phyloP scores from a whole-genome alignment of 139 green algal species.

The Eudorina sp. region DNA sequence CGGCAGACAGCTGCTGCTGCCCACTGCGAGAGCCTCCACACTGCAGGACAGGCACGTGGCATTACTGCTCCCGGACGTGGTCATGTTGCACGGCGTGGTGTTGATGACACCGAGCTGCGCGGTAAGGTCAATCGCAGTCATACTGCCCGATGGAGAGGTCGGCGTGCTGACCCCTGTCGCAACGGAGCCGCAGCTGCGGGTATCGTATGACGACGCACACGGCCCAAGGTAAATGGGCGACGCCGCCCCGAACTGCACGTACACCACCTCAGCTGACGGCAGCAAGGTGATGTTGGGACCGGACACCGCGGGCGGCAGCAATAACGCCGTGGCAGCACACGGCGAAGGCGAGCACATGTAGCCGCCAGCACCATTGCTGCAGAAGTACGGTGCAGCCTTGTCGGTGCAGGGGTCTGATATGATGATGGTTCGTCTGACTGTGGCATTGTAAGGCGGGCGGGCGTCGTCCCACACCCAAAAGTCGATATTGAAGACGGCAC shows the following conservation, averaged over 20 bases:
- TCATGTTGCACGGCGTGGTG: slow-evolving; percentile 33
- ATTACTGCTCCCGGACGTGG: not conserved
- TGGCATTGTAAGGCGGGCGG: slow-evolving; percentile 54
- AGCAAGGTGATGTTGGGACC: slow-evolving; percentile 29
- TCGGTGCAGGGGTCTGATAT: slow-evolving; percentile 46
- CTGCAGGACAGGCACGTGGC: slow-evolving; percentile 22
- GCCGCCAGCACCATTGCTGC: slow-evolving; percentile 8
- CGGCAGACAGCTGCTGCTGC: slow-evolving; percentile 32
- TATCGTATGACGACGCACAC: not conserved
- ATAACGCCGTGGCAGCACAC: not conserved
- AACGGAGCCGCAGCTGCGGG: slow-evolving; percentile 11
- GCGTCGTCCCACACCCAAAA: slow-evolving; percentile 68
- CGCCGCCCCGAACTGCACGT: slow-evolving; percentile 33
- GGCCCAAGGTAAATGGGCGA: slow-evolving; percentile 42
- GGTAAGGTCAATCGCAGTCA: not conserved
- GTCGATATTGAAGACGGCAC: slow-evolving; percentile 57
- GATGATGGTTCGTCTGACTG: slow-evolving; percentile 23
- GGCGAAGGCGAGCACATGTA: slow-evolving; percentile 26
- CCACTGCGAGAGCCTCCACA: slow-evolving; percentile 33
- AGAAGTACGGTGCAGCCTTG: slow-evolving; percentile 19
- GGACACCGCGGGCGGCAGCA: not conserved
- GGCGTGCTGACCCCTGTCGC: not conserved
- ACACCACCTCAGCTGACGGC: slow-evolving; percentile 19
- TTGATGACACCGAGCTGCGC: not conserved
- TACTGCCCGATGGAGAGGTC: not conserved